Evolutionary conservation across 805 yeast genomes (phyloP).

Genomic region (Kuraishia hungarica): DNA sequence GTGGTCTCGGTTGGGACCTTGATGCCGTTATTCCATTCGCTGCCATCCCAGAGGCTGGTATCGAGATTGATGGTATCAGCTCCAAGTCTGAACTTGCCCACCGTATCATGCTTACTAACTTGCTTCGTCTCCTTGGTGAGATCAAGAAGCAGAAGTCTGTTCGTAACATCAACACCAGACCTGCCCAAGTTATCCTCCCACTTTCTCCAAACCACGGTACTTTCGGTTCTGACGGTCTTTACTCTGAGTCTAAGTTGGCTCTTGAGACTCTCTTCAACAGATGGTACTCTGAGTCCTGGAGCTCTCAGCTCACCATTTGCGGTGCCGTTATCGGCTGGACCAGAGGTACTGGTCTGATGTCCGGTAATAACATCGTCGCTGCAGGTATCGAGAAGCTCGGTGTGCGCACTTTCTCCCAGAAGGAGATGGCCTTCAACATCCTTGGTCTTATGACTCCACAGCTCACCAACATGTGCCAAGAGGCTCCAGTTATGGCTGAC

Average conservation of each 20-base stretch:
- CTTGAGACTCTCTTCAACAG: constrained; percentile 96
- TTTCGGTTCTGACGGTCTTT: constrained; percentile 96
- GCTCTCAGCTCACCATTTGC: constrained; percentile 84
- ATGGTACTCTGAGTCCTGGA: constrained; percentile 99
- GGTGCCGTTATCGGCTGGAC: constrained; percentile 99
- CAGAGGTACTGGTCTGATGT: constrained; percentile 99
- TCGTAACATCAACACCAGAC: constrained; percentile 82
- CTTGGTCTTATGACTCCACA: constrained; percentile 89
- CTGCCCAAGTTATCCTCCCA: constrained; percentile 96
- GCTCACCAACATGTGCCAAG: constrained; percentile 80
- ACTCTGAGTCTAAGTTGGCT: constrained; percentile 94
- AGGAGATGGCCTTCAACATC: constrained; percentile 98
- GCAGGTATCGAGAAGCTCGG: constrained; percentile 95
- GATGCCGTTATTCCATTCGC: constrained; percentile 97
- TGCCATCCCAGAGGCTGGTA: constrained; percentile 98
- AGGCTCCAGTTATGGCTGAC: constrained; percentile 94
- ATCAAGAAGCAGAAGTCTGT: constrained; percentile 78
- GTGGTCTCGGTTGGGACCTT: constrained; percentile 96
- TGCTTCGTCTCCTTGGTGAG: constrained; percentile 85
- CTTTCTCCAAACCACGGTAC: constrained; percentile 99
- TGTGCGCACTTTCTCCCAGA: constrained; percentile 96
- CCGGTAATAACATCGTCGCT: constrained; percentile 93
- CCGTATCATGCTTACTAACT: constrained; percentile 95
- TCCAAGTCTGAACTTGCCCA: constrained; percentile 97
- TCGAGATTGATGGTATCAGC: constrained; percentile 86